Conservation (phyloP, 2,329 filamentous ascomycete genomes). For the Epichloe hybrida region DNA sequence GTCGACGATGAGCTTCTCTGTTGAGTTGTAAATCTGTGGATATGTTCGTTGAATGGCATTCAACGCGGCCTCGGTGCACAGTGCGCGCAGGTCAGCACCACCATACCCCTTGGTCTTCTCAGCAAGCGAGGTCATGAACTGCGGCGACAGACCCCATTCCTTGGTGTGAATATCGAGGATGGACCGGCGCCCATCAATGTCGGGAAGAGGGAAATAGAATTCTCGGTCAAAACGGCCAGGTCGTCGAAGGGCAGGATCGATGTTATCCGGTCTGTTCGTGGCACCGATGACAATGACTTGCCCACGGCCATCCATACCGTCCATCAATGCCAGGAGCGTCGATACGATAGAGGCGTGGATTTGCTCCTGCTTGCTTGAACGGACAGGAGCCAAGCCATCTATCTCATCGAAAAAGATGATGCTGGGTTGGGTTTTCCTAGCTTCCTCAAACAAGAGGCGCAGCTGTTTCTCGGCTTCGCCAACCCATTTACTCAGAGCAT, state of each 20-base stretch:
- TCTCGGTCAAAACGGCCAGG: constrained; percentile 94
- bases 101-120: constrained; percentile 92
- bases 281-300: constrained; percentile 98
- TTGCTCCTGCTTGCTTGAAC: constrained; percentile 96
- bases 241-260: constrained; percentile 86
- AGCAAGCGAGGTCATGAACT: constrained; percentile 73
- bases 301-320: constrained; percentile 94
- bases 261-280: constrained; percentile 93
- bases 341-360: constrained; percentile 97
- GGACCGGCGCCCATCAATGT: constrained; percentile 61
- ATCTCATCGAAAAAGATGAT: constrained; percentile 99
- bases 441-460: constrained; percentile 86
- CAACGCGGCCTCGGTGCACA: constrained; percentile 90
- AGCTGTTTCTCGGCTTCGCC: constrained; percentile 95
- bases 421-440: constrained; percentile 86
- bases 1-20: constrained; percentile 81
- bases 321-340: constrained; percentile 86
- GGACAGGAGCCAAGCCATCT: constrained; percentile 85
- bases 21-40: constrained; percentile 87
- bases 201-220: constrained; percentile 93
- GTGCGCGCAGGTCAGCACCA: constrained; percentile 82
- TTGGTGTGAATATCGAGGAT: constrained; percentile 94
- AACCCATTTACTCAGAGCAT: constrained; percentile 97
- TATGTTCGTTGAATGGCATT: constrained; percentile 94
- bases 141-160: constrained; percentile 71